These are phyloP conservation scores for Chlorella sp. DNA, from an alignment of 139 green algal species.

Conservation along the genomic window DNA sequence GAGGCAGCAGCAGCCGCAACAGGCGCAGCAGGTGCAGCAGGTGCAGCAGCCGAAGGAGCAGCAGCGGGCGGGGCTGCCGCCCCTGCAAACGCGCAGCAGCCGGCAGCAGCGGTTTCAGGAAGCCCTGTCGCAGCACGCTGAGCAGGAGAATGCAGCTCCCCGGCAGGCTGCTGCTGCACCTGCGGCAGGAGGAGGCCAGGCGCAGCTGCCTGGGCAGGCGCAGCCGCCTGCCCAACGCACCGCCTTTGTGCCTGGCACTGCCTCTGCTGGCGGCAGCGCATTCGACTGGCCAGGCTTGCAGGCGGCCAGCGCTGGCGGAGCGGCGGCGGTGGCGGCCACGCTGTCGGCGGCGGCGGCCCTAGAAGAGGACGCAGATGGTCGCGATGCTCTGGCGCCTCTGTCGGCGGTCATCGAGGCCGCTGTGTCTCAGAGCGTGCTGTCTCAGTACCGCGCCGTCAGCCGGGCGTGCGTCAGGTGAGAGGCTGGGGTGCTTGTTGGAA, in stretches of 20 bases:
- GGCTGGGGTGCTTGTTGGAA: no score
- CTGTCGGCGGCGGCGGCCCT: background rate
- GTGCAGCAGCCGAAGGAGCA: background rate
- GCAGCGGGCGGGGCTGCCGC: background rate
- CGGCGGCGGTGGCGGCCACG: background rate
- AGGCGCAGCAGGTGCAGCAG: background rate
- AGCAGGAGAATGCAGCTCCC: conserved; percentile 1
- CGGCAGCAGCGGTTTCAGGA: background rate
- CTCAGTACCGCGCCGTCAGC: conserved; percentile 36
- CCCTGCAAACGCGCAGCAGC: background rate
- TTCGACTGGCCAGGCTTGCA: background rate
- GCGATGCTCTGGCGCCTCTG: background rate
- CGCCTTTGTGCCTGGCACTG: background rate
- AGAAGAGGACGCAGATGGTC: background rate
- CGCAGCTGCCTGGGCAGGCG: background rate
- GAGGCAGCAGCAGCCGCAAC: background rate
- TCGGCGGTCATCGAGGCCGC: conserved; percentile 20
- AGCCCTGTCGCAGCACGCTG: background rate
- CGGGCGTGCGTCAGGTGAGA: conserved; percentile 31
- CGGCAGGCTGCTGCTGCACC: background rate
- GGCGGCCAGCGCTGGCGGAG: background rate
- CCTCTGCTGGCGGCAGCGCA: background rate
- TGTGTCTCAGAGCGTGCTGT: conserved; percentile 25
- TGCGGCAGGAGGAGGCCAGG: no score
- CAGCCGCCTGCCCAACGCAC: no score